These are phyloP conservation scores for Entophlyctis helioformis DNA, from an alignment of 192 early-diverging fungal species.

Conservation along the genomic window DNA sequence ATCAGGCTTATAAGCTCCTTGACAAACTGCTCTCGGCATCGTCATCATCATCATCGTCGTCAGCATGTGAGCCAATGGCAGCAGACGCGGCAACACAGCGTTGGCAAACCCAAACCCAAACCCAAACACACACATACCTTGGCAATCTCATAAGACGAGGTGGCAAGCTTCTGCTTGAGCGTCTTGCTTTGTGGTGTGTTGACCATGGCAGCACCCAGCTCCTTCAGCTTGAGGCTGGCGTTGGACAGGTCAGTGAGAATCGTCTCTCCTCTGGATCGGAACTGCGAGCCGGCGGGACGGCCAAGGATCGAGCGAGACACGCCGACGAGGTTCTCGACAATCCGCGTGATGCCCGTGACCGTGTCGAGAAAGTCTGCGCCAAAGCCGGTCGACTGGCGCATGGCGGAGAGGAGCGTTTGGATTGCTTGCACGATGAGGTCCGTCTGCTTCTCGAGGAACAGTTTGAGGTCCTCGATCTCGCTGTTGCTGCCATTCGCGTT, in stretches of 20 bases:
- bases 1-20: conserved; percentile 72
- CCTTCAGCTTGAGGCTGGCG: conserved; percentile 38
- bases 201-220: conserved; percentile 43
- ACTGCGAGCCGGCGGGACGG: conserved; percentile 16
- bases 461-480: too few relatives aligned
- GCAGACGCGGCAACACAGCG: not conserved
- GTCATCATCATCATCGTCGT: not conserved
- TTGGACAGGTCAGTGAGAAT: conserved; percentile 48
- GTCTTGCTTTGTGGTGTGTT: conserved; percentile 34
- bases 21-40: conserved; percentile 32
- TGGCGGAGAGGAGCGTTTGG: conserved; percentile 52
- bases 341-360: conserved; percentile 40
- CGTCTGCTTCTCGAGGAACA: conserved; percentile 56
- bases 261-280: conserved; percentile 33
- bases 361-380: conserved; percentile 42
- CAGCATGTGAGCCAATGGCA: not conserved
- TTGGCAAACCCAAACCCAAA: too few relatives aligned
- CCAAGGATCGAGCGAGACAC: conserved; percentile 36
- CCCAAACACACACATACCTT: conserved; percentile 25
- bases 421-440: conserved; percentile 68
- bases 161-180: conserved; percentile 73
- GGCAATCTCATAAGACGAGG: conserved; percentile 79
- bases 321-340: conserved; percentile 43
- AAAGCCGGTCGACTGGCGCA: conserved; percentile 38
- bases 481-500: too few relatives aligned